Conservation (phyloP, 2,329 filamentous ascomycete species). For the Sporothrix mexicana region DNA sequence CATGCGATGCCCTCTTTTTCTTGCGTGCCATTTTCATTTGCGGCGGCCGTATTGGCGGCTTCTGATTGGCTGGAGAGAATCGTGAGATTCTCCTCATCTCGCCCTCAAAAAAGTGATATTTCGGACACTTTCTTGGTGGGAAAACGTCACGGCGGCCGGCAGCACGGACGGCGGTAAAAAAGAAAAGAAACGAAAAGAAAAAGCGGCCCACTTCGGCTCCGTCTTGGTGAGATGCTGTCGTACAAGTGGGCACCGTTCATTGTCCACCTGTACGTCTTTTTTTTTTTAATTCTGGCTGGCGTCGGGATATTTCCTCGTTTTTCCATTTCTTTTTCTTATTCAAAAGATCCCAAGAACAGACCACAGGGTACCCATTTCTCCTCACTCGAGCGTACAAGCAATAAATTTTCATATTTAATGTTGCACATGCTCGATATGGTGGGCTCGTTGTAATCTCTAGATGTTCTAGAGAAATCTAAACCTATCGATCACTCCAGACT, state of each 20-base stretch:
- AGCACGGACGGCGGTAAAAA: not conserved
- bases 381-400: not conserved
- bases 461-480: not conserved
- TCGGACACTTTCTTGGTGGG: not conserved
- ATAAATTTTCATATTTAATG: not conserved
- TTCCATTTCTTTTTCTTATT: too few relatives aligned
- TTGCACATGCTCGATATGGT: not conserved
- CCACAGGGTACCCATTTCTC: not conserved
- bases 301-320: not conserved
- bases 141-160: conserved; percentile 2
- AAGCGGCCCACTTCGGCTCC: too few relatives aligned
- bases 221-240: not conserved
- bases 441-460: not conserved
- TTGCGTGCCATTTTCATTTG: not conserved
- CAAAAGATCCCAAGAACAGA: not conserved
- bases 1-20: not conserved
- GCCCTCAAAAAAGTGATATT: too few relatives aligned
- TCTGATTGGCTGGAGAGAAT: conserved; percentile 7
- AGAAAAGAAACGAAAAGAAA: too few relatives aligned
- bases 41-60: not conserved
- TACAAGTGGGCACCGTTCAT: not conserved
- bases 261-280: too few relatives aligned
- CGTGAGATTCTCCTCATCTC: conserved; percentile 2
- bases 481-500: not conserved
- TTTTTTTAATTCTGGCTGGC: conserved; percentile 5